A percentile compares a stretch with the other conserved stretches of the same genome.
phyloP scores from a whole-genome alignment of 495 filamentous ascomycete species.

The Hyaloscypha variabilis region DNA sequence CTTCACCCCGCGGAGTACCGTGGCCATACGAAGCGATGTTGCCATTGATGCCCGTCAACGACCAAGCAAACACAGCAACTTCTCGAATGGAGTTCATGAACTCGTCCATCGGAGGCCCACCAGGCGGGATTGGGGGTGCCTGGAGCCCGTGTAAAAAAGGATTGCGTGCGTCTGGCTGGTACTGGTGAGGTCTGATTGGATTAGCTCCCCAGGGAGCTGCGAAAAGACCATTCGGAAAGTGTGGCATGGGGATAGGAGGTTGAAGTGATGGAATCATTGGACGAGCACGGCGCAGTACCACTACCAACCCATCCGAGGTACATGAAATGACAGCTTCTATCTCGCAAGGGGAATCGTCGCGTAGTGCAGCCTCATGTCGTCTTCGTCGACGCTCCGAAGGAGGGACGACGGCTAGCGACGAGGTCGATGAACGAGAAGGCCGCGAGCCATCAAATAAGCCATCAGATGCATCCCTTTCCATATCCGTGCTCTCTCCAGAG shows the following conservation, averaged over 20 bases:
- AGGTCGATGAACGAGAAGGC: slow-evolving; percentile 16
- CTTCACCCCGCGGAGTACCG: slow-evolving; percentile 62
- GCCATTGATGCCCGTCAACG: slow-evolving; percentile 79
- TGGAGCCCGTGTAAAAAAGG: slow-evolving; percentile 33
- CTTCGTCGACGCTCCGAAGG: neutral
- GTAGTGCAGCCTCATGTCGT: neutral
- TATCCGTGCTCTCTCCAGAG: slow-evolving; percentile 24
- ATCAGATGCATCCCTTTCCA: slow-evolving; percentile 16
- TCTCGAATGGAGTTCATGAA: slow-evolving; percentile 84
- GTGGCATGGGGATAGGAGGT: slow-evolving; percentile 44
- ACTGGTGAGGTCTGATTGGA: slow-evolving; percentile 28
- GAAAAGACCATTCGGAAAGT: slow-evolving; percentile 70
- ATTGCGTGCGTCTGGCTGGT: slow-evolving; percentile 37
- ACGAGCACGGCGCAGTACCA: slow-evolving; percentile 76
- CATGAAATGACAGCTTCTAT: slow-evolving; percentile 89
- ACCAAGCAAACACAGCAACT: slow-evolving; percentile 83
- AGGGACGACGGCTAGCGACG: slow-evolving; percentile 11
- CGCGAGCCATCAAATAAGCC: slow-evolving; percentile 22
- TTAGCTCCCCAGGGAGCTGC: slow-evolving; percentile 76
- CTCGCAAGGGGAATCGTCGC: slow-evolving; percentile 51
- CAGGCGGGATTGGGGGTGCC: slow-evolving; percentile 31
- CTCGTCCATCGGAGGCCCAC: slow-evolving; percentile 57
- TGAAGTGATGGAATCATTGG: slow-evolving; percentile 65
- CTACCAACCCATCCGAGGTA: slow-evolving; percentile 86
- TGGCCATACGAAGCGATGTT: slow-evolving; percentile 64